Percentiles rank a stretch among this genome's conserved stretches.
Evolutionary conservation across 345 rosid species (phyloP).

Genomic region (Eucalyptus brandiana): DNA sequence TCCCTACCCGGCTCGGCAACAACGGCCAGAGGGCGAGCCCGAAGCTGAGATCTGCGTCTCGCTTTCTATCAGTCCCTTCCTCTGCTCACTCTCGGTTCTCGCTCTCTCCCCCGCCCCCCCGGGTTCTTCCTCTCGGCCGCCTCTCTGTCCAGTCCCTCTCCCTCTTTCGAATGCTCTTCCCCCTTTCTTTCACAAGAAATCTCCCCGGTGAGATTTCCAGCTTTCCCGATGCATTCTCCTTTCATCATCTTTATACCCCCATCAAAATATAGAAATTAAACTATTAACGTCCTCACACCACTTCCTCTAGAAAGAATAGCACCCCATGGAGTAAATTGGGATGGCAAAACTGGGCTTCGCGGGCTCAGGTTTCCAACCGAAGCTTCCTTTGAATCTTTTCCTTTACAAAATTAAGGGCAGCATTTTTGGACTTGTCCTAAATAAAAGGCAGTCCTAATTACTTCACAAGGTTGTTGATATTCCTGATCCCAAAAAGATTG

Average conservation of each 20-base stretch:
- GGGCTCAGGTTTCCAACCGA: fast-evolving
- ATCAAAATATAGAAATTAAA: background rate
- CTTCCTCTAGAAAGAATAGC: fast-evolving
- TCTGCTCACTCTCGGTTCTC: no score
- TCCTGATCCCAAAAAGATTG: background rate
- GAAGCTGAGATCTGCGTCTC: no score
- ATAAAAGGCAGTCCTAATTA: background rate
- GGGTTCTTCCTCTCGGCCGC: no score
- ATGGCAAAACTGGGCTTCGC: background rate
- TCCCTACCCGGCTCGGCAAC: no score
- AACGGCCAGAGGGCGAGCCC: no score
- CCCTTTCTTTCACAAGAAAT: no score
- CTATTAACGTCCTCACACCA: background rate
- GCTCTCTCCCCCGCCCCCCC: no score
- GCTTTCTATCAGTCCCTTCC: no score
- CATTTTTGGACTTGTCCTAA: background rate
- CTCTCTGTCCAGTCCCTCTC: no score
- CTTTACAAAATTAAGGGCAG: background rate
- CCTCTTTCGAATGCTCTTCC: no score
- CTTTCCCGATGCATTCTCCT: no score
- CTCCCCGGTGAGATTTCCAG: no score
- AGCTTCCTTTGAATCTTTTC: background rate
- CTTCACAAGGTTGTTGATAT: background rate
- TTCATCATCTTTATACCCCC: background rate
- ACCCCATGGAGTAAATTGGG: background rate